Evolutionary conservation across 306 rosid genomes (phyloP), one percentile per base, ranked within the genome.

Genomic region (Quercus aquifolioides): DNA sequence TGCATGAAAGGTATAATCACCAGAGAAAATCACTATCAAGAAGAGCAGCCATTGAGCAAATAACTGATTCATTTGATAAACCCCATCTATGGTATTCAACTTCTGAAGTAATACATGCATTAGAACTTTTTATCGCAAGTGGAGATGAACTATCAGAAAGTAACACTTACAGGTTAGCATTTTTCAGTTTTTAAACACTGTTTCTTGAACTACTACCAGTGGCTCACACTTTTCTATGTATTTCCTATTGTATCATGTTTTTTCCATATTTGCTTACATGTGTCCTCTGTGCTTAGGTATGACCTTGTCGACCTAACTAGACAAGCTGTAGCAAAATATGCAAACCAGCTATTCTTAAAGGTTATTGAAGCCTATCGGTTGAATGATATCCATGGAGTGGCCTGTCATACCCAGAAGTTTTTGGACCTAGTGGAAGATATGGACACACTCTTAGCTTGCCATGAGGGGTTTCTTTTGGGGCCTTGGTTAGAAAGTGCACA

Each of bases 81-180:
- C 98, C 97, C 74, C 98, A 94, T 84, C 71, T 94, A 25, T 94
- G 98, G 98, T 94, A 94, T 84, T 83, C 96, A 51, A 91, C 97
- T 83, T 84, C 92, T 73, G 90, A 94, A 85, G 97, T 92, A 79
- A 89, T 88, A 65, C 82, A 72, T 74, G 94, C 96, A n/a, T 71
- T 94, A 65, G 76, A 88, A 59, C 92, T 94, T 78, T 94, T 94
- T 77, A 86, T 94, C 69, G 76, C 84, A 21, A 78, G 90, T 59
- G 94, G 97, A 73, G 86, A 88, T 78, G 81, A 89, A 84, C 92
- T 92, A 33, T 82, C 90, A 55, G 73, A 54, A 31, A 86, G 91
- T 67, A 84, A 76, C 70, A 80, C 92, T 56, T 94, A 81, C 77
- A 90, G 95, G 98, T 92, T 64, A 83, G 81, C 69, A 43, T 58